Base-by-base conservation (phyloP, 345 rosid genomes). In the Salix caprea region DNA sequence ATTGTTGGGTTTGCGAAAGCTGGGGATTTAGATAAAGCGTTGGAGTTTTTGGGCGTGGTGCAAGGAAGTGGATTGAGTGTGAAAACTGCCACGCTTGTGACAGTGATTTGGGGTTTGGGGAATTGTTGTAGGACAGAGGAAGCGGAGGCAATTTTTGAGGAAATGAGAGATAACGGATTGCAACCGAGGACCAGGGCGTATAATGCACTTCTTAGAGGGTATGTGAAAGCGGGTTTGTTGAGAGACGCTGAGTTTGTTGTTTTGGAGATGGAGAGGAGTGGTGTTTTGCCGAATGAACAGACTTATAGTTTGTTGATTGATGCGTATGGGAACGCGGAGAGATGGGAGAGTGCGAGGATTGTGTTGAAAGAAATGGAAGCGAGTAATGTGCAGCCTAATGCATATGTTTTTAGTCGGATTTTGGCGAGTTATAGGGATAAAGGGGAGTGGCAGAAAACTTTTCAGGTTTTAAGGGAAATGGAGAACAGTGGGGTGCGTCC, bases 301-400 rank as follows among this genome's bases (percentile, higher is more conserved):
- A 91, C 97, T 4, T 95, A 91, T 73, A 89, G 98, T 85, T 84
- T 93, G 68, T 86, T 96, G 32, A 87, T 92, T 69, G 97, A 93
- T 87, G 99, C 98, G 2, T 96, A 93, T 79, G 85, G 88, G 7
- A 87, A 91, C 87, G 98, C 93, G 1, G 98, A 93, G 6, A 88
- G 99, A 79, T 92, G 97, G 99, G 99, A 93, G 74, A 96, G 99
- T 28, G 95, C 98, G 0, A 91, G 94, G 75, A 88, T 93, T 56
- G 95, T 96, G 73, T 82, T 93, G 90, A 91, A 93, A 82, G 96
- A 96, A 85, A 93, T 96, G 97, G 97, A 95, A 83, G 94, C 87
- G 6, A 86, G 86, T 69, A 83, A 85, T 73, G 88, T 88, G 73
- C 87, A 82, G 84, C 97, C 96, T 7, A 93, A 87, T 79, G 87